Conservation (phyloP, 2,329 filamentous ascomycete genomes). For the Colletotrichum noveboracense region DNA sequence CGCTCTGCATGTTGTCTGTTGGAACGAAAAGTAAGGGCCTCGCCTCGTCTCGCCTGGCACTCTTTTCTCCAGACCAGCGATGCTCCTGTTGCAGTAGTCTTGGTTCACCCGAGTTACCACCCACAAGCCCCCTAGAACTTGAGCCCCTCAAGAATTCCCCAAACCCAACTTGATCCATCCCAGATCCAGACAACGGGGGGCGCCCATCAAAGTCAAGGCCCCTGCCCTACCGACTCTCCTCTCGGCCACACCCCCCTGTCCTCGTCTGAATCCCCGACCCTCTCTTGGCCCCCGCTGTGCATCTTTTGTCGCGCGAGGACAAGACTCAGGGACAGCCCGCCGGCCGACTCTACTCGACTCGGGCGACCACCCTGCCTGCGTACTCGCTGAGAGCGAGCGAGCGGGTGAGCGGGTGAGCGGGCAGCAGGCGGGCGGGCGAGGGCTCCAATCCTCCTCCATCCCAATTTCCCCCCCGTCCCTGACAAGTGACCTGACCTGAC, state of each 20-base stretch:
- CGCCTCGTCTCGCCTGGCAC: neutral
- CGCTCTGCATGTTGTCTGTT: neutral
- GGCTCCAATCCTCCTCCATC: neutral
- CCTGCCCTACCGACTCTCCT: neutral
- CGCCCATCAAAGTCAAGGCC: conserved; percentile 3
- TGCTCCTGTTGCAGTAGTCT: neutral
- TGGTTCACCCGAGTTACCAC: neutral
- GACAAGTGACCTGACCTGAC: neutral
- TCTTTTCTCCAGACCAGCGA: neutral
- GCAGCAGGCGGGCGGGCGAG: neutral
- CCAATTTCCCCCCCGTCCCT: neutral
- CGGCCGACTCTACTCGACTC: neutral
- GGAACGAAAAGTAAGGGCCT: conserved; percentile 10
- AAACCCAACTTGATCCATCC: neutral
- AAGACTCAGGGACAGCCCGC: neutral
- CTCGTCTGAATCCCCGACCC: conserved; percentile 8
- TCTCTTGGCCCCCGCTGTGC: conserved; percentile 8
- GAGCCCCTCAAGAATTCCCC: conserved; percentile 3
- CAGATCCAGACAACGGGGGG: neutral
- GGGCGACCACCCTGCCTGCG: neutral
- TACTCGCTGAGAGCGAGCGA: neutral
- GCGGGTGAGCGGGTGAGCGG: neutral
- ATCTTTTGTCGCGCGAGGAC: conserved; percentile 1
- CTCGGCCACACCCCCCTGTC: neutral
- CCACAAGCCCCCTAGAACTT: neutral